Conservation (phyloP, 306 rosid species). For the Rosa multiflora region DNA sequence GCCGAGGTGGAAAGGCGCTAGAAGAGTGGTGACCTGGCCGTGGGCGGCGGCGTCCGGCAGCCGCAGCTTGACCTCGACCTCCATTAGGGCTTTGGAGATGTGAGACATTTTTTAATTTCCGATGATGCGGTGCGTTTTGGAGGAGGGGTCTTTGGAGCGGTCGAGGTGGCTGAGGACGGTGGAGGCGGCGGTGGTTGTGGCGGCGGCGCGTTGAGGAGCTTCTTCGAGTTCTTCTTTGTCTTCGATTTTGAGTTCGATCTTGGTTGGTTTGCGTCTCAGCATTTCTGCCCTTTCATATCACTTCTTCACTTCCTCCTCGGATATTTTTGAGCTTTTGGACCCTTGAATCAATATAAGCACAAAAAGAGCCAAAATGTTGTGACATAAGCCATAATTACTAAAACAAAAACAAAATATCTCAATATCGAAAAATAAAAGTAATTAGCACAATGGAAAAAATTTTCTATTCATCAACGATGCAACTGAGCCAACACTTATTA, state of each 20-base stretch:
- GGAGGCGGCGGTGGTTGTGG: too few relatives aligned
- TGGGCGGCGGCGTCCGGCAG: slow-evolving; percentile 53
- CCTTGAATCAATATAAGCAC: too few relatives aligned
- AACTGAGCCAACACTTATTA: too few relatives aligned
- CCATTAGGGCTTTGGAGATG: slow-evolving; percentile 28
- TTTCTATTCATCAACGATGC: too few relatives aligned
- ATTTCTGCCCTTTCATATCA: slow-evolving; percentile 32
- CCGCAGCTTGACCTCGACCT: slow-evolving; percentile 69
- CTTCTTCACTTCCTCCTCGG: not conserved
- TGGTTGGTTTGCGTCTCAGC: slow-evolving; percentile 70
- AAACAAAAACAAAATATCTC: too few relatives aligned
- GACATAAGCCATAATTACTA: too few relatives aligned
- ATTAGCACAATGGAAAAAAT: too few relatives aligned
- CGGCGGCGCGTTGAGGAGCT: slow-evolving; percentile 61
- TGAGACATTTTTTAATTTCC: slow-evolving; percentile 2
- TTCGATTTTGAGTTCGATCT: slow-evolving; percentile 69
- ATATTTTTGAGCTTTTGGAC: too few relatives aligned
- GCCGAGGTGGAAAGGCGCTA: slow-evolving; percentile 52
- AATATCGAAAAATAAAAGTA: too few relatives aligned
- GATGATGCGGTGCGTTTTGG: slow-evolving; percentile 44
- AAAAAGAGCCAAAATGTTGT: too few relatives aligned
- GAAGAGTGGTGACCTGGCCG: slow-evolving; percentile 39
- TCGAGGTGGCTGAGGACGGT: slow-evolving; percentile 63
- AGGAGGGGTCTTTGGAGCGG: slow-evolving; percentile 37
- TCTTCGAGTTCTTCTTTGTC: slow-evolving; percentile 85